A percentile compares a stretch with the other conserved stretches of the same genome.
Evolutionary conservation across 2,329 filamentous ascomycete genomes (phyloP).

Genomic region (Beauveria asiatica): DNA sequence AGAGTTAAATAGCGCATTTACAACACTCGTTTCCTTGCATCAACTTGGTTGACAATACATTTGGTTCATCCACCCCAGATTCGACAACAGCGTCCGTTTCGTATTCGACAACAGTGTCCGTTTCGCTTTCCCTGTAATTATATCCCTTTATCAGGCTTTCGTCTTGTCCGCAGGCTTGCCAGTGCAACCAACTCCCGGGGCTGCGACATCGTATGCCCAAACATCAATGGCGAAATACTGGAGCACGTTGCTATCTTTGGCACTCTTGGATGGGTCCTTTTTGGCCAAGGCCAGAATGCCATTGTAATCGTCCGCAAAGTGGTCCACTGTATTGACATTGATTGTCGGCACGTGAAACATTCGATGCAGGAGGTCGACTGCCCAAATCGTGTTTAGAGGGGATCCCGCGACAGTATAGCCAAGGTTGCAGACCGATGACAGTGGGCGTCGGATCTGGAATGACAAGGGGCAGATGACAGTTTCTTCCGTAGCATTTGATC

Average conservation of each 20-base stretch:
- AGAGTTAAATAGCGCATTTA: neutral
- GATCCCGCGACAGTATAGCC: slow-evolving; percentile 54
- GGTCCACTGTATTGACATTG: slow-evolving; percentile 51
- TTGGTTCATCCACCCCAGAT: neutral
- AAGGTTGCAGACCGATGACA: slow-evolving; percentile 50
- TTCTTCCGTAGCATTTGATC: slow-evolving; percentile 53
- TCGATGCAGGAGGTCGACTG: slow-evolving; percentile 58
- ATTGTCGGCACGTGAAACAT: slow-evolving; percentile 54
- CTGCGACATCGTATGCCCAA: slow-evolving; percentile 56
- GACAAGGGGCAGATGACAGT: slow-evolving; percentile 62
- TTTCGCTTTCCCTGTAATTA: neutral
- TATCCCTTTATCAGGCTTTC: neutral
- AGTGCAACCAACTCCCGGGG: slow-evolving; percentile 53
- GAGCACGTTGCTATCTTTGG: slow-evolving; percentile 51
- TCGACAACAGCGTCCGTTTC: neutral
- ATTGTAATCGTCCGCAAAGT: slow-evolving; percentile 52
- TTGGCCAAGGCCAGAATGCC: slow-evolving; percentile 45
- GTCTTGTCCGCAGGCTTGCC: slow-evolving; percentile 28
- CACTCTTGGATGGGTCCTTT: slow-evolving; percentile 36
- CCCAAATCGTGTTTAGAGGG: slow-evolving; percentile 54
- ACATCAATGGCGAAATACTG: slow-evolving; percentile 63
- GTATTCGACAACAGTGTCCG: neutral
- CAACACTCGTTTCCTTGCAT: neutral
- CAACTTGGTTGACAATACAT: slow-evolving; percentile 26
- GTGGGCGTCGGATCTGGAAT: slow-evolving; percentile 46